Percentiles rank a stretch among this genome's conserved stretches.
Conservation (phyloP, 2,329 filamentous ascomycete genomes). For the Aspergillus hortae region DNA sequence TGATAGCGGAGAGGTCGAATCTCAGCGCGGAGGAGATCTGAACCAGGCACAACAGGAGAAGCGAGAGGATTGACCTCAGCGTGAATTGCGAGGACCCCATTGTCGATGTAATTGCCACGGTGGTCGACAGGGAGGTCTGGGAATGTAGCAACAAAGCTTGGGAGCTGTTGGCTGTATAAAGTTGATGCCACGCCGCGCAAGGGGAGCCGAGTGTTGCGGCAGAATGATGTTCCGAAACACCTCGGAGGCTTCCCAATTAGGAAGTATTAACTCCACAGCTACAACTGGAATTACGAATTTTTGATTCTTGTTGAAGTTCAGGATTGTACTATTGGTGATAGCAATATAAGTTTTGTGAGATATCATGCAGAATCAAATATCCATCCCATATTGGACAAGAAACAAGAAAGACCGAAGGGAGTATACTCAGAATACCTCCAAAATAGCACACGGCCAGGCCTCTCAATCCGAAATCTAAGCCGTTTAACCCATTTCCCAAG, state of each 20-base stretch:
- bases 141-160: conserved; percentile 18
- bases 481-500: too few species aligned
- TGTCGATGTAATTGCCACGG: conserved; percentile 16
- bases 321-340: too few species aligned
- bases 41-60: conserved; percentile 33
- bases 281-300: too few species aligned
- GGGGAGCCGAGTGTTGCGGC: conserved; percentile 18
- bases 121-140: conserved; percentile 13
- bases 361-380: too few species aligned
- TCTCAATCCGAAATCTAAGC: too few species aligned
- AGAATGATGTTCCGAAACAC: conserved; percentile 28
- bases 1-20: conserved; percentile 78
- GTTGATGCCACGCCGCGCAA: conserved; percentile 36
- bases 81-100: conserved; percentile 30
- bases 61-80: conserved; percentile 28
- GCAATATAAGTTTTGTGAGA: too few species aligned
- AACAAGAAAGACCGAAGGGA: too few species aligned
- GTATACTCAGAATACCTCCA: too few species aligned
- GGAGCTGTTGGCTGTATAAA: conserved; percentile 15
- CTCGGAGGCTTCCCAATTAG: neutral
- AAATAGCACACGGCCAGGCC: too few species aligned
- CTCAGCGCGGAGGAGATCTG: conserved; percentile 66
- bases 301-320: too few species aligned
- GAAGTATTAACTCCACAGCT: too few species aligned
- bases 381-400: too few species aligned